Percentiles rank a stretch among this genome's conserved stretches.
Conservation (phyloP, 768 basidiomycete species). For the Saitozyma podzolica region DNA sequence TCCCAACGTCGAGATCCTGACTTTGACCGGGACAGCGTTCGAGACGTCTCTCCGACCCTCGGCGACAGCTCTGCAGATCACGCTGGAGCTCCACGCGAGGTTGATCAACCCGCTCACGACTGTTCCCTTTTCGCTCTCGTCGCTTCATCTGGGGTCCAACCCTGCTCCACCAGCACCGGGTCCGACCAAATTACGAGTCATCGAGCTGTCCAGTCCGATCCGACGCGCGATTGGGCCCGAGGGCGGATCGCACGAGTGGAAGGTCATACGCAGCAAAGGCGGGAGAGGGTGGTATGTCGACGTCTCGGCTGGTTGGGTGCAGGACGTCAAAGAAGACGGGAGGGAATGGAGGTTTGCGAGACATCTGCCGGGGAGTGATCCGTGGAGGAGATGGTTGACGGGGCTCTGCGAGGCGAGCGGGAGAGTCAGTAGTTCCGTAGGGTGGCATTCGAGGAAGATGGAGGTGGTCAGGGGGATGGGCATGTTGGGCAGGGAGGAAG, state of each 20-base stretch:
- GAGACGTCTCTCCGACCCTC: conserved; percentile 55
- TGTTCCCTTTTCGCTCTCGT: conserved; percentile 72
- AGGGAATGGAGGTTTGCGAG: conserved; percentile 36
- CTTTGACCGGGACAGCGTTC: conserved; percentile 74
- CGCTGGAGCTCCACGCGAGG: conserved; percentile 72
- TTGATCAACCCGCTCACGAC: conserved; percentile 78
- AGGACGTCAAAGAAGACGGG: conserved; percentile 18
- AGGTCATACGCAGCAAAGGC: conserved; percentile 86
- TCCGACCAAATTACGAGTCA: conserved; percentile 72
- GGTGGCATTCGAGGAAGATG: conserved; percentile 97
- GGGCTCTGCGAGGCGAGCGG: conserved; percentile 76
- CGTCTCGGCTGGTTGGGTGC: conserved; percentile 78
- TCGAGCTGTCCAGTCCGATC: conserved; percentile 75
- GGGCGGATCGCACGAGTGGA: conserved; percentile 70
- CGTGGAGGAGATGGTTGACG: conserved; percentile 69
- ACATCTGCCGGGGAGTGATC: conserved; percentile 58
- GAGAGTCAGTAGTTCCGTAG: conserved; percentile 84
- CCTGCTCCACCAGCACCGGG: conserved; percentile 52
- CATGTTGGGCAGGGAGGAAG: conserved; percentile 87
- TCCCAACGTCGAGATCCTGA: conserved; percentile 77
- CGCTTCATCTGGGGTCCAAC: conserved; percentile 28
- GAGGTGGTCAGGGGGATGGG: conserved; percentile 91
- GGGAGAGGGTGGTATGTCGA: conserved; percentile 95
- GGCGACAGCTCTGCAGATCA: conserved; percentile 64
- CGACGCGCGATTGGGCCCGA: conserved; percentile 64